Conservation (phyloP, 2,329 filamentous ascomycete species). For the Penicillium sp. region DNA sequence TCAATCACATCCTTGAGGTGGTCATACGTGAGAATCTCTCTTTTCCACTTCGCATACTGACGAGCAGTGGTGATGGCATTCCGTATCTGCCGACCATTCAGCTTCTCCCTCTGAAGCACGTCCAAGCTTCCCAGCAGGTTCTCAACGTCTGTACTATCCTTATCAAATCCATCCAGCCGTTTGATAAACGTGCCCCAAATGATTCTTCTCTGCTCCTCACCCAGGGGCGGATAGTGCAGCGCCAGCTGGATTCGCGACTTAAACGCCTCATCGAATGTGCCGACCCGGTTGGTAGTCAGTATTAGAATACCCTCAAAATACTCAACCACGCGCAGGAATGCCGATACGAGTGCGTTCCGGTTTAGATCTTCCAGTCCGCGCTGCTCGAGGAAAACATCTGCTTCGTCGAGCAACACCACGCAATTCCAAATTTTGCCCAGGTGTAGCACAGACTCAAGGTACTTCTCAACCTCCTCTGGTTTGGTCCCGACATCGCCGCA, state of each 20-base stretch:
- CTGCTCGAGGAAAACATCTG: slow-evolving; percentile 15
- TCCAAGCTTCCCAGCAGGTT: slow-evolving; percentile 13
- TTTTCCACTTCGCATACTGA: slow-evolving; percentile 17
- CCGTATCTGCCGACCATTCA: slow-evolving; percentile 20
- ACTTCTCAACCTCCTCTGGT: slow-evolving; percentile 11
- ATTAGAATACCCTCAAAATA: slow-evolving; percentile 26
- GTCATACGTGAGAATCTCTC: slow-evolving; percentile 9
- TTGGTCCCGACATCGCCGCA: slow-evolving; percentile 7
- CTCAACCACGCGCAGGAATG: slow-evolving; percentile 26
- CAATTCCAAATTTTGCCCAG: slow-evolving; percentile 15
- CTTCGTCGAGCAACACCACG: slow-evolving; percentile 14
- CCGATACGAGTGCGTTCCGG: slow-evolving; percentile 23
- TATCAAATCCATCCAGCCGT: background rate
- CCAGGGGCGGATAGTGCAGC: slow-evolving; percentile 11
- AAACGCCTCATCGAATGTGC: slow-evolving; percentile 13
- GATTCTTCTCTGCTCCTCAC: slow-evolving; percentile 3
- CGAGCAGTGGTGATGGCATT: slow-evolving; percentile 16
- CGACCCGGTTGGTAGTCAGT: slow-evolving; percentile 22
- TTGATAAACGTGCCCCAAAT: slow-evolving; percentile 5
- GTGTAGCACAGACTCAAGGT: slow-evolving; percentile 19
- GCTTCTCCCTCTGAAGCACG: slow-evolving; percentile 10
- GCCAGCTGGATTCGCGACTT: slow-evolving; percentile 18
- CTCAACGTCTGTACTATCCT: slow-evolving; percentile 5
- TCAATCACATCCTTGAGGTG: slow-evolving; percentile 23
- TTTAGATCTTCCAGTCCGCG: slow-evolving; percentile 13